phyloP scores from a whole-genome alignment of 345 rosid genomes.

The Anastatica hierochuntica region DNA sequence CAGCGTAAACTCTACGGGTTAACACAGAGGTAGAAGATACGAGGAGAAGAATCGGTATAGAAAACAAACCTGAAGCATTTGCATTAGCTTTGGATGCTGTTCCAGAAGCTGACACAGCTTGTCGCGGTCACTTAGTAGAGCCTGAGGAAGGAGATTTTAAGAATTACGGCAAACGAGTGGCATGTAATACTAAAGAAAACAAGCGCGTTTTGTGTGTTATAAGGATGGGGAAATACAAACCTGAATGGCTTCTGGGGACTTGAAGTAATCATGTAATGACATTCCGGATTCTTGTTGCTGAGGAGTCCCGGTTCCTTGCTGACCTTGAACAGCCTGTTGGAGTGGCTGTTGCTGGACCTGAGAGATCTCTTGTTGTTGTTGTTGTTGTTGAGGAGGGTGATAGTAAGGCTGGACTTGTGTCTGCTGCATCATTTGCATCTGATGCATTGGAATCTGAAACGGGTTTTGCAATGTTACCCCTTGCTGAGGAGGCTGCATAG shows the following conservation, averaged over 20 bases:
- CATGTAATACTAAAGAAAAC: conserved; percentile 2
- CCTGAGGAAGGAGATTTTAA: conserved; percentile 33
- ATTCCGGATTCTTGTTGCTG: conserved; percentile 71
- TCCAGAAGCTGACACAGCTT: conserved; percentile 97
- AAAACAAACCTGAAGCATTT: conserved; percentile 88
- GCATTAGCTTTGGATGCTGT: conserved; percentile 92
- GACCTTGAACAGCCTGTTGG: conserved; percentile 42
- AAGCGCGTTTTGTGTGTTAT: too few species aligned
- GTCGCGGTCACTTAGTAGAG: conserved; percentile 78
- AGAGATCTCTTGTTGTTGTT: conserved; percentile 38
- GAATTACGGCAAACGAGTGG: conserved; percentile 3
- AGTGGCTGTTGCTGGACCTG: conserved; percentile 51
- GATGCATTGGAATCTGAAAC: conserved; percentile 56
- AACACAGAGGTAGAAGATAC: neutral
- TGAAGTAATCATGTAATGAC: conserved; percentile 79
- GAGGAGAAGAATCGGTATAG: neutral
- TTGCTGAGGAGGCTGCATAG: conserved; percentile 46
- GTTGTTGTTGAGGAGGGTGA: conserved; percentile 50
- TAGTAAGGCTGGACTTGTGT: conserved; percentile 51
- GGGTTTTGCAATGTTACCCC: conserved; percentile 44
- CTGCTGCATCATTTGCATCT: conserved; percentile 60
- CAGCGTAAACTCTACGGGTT: conserved; percentile 4
- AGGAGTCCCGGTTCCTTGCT: conserved; percentile 49
- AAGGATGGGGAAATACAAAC: too few species aligned
- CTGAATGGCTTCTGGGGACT: conserved; percentile 94